Percentiles rank a stretch among this genome's conserved stretches.
Evolutionary conservation across 495 filamentous ascomycete species (phyloP).

Genomic region (Bathelium albidoporum): DNA sequence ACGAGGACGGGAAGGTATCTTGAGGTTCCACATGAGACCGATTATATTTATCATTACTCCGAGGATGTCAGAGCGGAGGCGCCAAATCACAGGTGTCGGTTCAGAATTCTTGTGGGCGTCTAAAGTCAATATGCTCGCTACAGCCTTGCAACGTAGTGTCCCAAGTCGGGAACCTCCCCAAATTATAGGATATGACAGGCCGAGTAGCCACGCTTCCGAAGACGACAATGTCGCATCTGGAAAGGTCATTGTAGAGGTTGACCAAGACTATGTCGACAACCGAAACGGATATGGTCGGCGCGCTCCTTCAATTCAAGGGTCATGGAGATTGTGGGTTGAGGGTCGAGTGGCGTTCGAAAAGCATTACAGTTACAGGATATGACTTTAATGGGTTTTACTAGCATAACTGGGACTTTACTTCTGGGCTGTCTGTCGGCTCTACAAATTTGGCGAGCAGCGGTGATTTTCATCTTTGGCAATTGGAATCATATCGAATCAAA

Average conservation of each 20-base stretch:
- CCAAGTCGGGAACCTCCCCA: not conserved
- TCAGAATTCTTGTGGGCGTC: not conserved
- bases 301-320: not conserved
- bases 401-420: no score
- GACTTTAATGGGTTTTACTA: no score
- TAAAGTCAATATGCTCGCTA: not conserved
- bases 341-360: not conserved
- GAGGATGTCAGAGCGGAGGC: not conserved
- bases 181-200: not conserved
- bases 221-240: not conserved
- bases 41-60: constrained; percentile 1
- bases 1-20: not conserved
- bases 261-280: not conserved
- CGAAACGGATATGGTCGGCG: not conserved
- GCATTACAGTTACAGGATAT: no score
- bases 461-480: no score
- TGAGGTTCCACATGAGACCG: not conserved
- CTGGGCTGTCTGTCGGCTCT: no score
- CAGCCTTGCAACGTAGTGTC: not conserved
- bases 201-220: not conserved
- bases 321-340: constrained; percentile 4
- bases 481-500: no score
- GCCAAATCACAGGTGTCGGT: not conserved
- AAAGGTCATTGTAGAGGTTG: not conserved
- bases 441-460: no score